Evolutionary conservation across 148 eudicot genomes (phyloP), one percentile per base, ranked within the genome.

Genomic region (Spergularia bocconei): DNA sequence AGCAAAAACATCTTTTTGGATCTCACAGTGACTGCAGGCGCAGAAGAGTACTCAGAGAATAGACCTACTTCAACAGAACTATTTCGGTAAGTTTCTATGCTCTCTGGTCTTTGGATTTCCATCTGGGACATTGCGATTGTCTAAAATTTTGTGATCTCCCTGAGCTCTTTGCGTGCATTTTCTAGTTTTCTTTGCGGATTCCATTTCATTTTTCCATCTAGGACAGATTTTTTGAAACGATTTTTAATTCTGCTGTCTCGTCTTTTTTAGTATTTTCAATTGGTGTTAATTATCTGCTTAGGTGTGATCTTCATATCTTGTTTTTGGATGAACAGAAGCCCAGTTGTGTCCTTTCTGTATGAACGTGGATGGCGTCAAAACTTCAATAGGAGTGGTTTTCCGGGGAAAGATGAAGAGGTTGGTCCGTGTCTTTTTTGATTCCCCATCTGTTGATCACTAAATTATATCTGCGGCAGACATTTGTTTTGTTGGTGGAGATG

Each of bases 301-400:
- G 74, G 13, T 61, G 16, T 33, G 58, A 65, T 57, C 23, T 11
- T 70, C 14, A 48, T n/a, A 2, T 59, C 25, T 70, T 13, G 15
- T 70, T 44, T 70, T 2, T n/a, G 38, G 39, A 1, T 23, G 23
- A 53, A 77, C 78, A 96, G 99, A 91, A 96, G 97, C 75, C 98
- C 99, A 39, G 70, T 96, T 69, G 97, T 96, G 70, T 96, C 99
- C 53, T 96, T 92, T 80, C 78, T 89, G 76, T 96, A 96, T 72
- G 99, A 96, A 81, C 88, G 99, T 55, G 99, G 99, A 60, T 96
- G 99, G 99, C 96, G 99, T 61, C 99, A 95, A 79, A 95, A 89
- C 80, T 95, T 95, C 64, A 89, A 67, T 80, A 83, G 78, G 58
- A 84, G 91, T 82, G 98, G 98, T 74, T 95, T 92, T 76, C 98